A percentile compares a stretch with the other conserved stretches of the same genome.
Conservation (phyloP, 2,329 filamentous ascomycete genomes). For the Rhynchosporium agropyri region DNA sequence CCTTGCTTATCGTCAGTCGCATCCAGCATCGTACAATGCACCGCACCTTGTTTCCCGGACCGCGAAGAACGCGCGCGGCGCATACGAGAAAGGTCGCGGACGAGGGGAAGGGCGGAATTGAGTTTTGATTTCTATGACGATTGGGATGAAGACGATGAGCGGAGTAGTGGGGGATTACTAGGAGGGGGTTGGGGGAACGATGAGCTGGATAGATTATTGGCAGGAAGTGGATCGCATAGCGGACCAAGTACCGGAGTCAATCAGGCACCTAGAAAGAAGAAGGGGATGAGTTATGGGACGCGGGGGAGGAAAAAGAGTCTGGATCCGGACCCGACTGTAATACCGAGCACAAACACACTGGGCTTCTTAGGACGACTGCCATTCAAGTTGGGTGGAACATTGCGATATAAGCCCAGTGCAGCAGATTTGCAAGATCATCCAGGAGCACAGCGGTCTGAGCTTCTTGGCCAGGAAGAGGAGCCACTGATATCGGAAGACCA, state of each 20-base stretch:
- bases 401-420: slow-evolving; percentile 88
- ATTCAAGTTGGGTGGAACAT: slow-evolving; percentile 78
- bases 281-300: slow-evolving; percentile 89
- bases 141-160: slow-evolving; percentile 68
- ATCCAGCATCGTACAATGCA: slow-evolving; percentile 71
- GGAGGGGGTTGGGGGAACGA: slow-evolving; percentile 73
- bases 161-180: slow-evolving; percentile 62
- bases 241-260: slow-evolving; percentile 49
- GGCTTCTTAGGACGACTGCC: slow-evolving; percentile 84
- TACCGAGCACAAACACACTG: slow-evolving; percentile 81
- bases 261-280: slow-evolving; percentile 70
- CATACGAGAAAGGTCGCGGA: slow-evolving; percentile 62
- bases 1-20: slow-evolving; percentile 75
- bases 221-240: slow-evolving; percentile 60
- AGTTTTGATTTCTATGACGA: slow-evolving; percentile 98
- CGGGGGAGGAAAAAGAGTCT: slow-evolving; percentile 61
- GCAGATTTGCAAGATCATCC: slow-evolving; percentile 90
- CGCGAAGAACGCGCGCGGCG: slow-evolving; percentile 75
- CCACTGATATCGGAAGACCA: slow-evolving; percentile 63
- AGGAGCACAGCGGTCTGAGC: slow-evolving; percentile 50
- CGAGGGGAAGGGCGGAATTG: slow-evolving; percentile 69
- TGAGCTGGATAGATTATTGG: slow-evolving; percentile 82
- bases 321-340: slow-evolving; percentile 77
- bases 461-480: slow-evolving; percentile 60
- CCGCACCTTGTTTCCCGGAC: slow-evolving; percentile 69